Evolutionary conservation across 495 filamentous ascomycete genomes (phyloP), one percentile per base, ranked within the genome.

Genomic region (Ascobolus immersus): DNA sequence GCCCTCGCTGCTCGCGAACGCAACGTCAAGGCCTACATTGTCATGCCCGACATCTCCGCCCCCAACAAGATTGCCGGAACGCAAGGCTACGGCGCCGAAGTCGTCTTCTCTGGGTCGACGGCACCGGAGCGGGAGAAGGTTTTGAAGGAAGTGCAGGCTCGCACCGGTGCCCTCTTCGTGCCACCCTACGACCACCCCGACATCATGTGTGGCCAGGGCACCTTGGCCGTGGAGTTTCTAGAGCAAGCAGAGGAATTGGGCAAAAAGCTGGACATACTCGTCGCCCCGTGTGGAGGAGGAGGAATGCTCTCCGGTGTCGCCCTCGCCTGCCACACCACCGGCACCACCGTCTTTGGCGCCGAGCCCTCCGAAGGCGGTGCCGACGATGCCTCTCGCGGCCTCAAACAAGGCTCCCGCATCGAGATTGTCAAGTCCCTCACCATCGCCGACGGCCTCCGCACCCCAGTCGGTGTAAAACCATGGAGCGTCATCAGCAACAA

Each of bases 181-280:
- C 81, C 81, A 28, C 84, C 86, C 2, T 93, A 92, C 44, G 77
- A 94, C 50, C 74, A 94, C 52, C 70, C 73, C 12, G 60, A 93
- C 47, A 77, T 93, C 36, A 75, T 96, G 21, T 67, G 89, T 2
- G 86, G 86, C 1, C 80, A 91, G 55, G 86, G 82, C 0, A 96
- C 86, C 1, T 61, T 74, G 36, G 82, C 65, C 2, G 44, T 94
- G n/a, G 86, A 96, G 47, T 51, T 93, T 12, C 64, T 75, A 39
- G 55, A 56, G 33, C 80, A 92, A 49, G 72, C 71, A 5, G 49
- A 44, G 21, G 65, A 58, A 37, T 42, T 73, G 33, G 32, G 33
- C 0, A n/a, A n/a, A n/a, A 38, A 41, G 1, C 21, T 17, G 3
- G 29, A 35, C 33, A 33, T 41, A 9, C 71, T 92, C 13, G 71